phyloP scores from a whole-genome alignment of 1,284 basidiomycete species.

The Rhodotorula sp. region DNA sequence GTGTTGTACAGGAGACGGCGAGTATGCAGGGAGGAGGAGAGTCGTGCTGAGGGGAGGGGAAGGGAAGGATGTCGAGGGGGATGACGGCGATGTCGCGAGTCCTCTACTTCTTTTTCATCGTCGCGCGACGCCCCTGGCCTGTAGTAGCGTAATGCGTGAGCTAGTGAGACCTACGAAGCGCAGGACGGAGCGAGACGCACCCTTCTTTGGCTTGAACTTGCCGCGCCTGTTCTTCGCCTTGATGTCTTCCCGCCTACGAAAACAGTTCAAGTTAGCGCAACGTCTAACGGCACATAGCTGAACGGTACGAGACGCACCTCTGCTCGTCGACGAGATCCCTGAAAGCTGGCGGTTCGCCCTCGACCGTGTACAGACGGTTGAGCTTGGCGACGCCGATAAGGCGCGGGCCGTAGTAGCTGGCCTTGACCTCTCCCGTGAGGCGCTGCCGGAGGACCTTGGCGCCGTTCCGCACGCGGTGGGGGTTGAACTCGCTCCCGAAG shows the following conservation, averaged over 20 bases:
- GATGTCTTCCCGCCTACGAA: constrained; percentile 32
- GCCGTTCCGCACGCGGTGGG: constrained; percentile 69
- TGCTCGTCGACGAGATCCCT: constrained; percentile 33
- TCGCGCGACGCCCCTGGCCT: constrained; percentile 38
- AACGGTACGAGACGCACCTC: constrained; percentile 19
- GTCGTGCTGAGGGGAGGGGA: not conserved
- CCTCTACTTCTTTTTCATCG: constrained; percentile 39
- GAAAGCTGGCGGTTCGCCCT: not conserved
- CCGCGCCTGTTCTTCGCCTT: constrained; percentile 36
- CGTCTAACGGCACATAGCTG: no score
- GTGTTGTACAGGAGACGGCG: not conserved
- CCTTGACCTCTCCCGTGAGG: constrained; percentile 72
- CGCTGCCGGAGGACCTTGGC: constrained; percentile 75
- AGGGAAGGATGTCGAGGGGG: not conserved
- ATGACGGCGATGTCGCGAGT: no score
- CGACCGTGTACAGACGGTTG: constrained; percentile 2
- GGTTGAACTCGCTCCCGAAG: constrained; percentile 82
- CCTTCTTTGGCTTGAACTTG: constrained; percentile 42
- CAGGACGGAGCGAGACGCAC: constrained; percentile 1
- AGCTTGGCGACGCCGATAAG: constrained; percentile 26
- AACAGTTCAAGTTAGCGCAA: not conserved
- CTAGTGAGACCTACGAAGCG: not conserved
- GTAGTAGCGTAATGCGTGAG: not conserved
- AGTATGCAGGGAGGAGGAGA: not conserved
- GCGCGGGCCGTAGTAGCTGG: constrained; percentile 62